Base-by-base conservation (phyloP, 352 stramenopile genomes). In the Pythium coloratum region DNA sequence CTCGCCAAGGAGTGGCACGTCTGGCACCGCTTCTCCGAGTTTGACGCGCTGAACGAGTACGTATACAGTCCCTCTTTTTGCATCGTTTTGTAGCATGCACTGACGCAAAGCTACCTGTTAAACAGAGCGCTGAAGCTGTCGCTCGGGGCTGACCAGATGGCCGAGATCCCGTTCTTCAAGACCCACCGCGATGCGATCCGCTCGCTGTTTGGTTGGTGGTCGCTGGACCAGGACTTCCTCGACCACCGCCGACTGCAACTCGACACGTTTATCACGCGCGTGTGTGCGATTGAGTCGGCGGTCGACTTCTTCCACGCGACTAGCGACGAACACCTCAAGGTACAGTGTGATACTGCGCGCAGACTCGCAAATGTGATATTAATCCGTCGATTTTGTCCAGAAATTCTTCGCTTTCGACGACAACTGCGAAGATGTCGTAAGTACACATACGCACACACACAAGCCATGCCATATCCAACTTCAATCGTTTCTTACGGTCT, bases 11-110 rank as follows among this genome's bases (percentile, higher is more conserved):
- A 87, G 47, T 90, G 81, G 83, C 72, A 67, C 32, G 47, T 91
- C n/a, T 90, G 81, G 81, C 77, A 81, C 20, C 80, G 83, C 9
- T 90, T 88, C 59, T 83, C 83, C 13, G 70, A 88, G 55, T 90
- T 91, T 63, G 75, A 89, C 30, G 72, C 76, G 40, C 67, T 91
- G 10, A 62, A 88, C 46, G 69, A 84, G 82, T 89, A 62, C 28
- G 69, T 65, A 26, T 13, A 16, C 14, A 51, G 3, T 36, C 13
- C 36, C 28, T 56, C 26, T 28, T 10, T 30, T 20, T n/a, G 20
- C 18, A 34, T 13, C 14, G n/a, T 56, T n/a, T 56, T 18, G 1
- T 56, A 59, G 18, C 7, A 47, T 30, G 24, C 3, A 18, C 20
- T 44, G 14, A 13, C 53, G 28, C 36, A 33, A 3, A 10, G 7